A percentile compares a stretch with the other conserved stretches of the same genome.
Conservation (phyloP, 2,329 filamentous ascomycete species). For the Arthrobotrys musiformis region DNA sequence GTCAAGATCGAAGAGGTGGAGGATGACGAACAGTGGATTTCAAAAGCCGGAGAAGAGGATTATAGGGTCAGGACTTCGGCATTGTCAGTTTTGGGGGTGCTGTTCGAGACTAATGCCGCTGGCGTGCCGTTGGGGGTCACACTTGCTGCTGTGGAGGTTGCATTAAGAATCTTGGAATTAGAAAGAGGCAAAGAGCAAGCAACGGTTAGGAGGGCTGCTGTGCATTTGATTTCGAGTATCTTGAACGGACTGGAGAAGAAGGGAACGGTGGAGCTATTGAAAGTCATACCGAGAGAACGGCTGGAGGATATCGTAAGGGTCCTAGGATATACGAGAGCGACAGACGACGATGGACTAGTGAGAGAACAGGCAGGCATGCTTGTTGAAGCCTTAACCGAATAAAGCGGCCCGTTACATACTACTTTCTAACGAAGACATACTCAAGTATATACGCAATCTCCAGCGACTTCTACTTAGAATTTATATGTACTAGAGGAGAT, state of each 20-base stretch:
- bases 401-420: not conserved
- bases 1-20: conserved; percentile 68
- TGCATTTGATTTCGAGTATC: conserved; percentile 72
- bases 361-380: conserved; percentile 74
- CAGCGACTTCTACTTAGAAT: conserved; percentile 6
- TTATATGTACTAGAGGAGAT: conserved; percentile 56
- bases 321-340: conserved; percentile 72
- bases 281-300: conserved; percentile 53
- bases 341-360: conserved; percentile 76
- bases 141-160: conserved; percentile 71
- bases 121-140: conserved; percentile 69
- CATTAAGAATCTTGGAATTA: conserved; percentile 71
- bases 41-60: conserved; percentile 68
- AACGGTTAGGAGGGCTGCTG: conserved; percentile 75
- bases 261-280: conserved; percentile 63
- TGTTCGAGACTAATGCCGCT: conserved; percentile 71
- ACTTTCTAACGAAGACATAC: conserved; percentile 12
- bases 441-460: conserved; percentile 29
- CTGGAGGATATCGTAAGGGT: conserved; percentile 71
- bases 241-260: conserved; percentile 69
- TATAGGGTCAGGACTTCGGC: conserved; percentile 76
- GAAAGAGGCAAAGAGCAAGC: conserved; percentile 71
- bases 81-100: conserved; percentile 72
- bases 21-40: conserved; percentile 52
- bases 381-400: conserved; percentile 65